phyloP scores from a whole-genome alignment of 1,284 basidiomycete species.

The Schizophyllum commune region DNA sequence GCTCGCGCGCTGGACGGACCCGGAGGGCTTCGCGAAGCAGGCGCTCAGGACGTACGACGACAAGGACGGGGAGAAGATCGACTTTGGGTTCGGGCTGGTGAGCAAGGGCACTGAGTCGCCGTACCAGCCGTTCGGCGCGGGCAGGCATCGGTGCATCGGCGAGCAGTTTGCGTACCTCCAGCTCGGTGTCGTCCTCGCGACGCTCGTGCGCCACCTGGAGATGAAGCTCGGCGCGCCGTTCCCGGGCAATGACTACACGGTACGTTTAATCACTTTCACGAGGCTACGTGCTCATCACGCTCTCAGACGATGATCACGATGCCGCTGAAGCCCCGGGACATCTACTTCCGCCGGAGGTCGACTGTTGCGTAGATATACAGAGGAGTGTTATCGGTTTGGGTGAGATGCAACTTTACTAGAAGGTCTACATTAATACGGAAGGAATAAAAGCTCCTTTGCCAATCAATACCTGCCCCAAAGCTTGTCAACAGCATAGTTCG shows the following conservation, averaged over 20 bases:
- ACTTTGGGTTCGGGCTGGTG: constrained; percentile 93
- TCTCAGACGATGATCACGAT: constrained; percentile 24
- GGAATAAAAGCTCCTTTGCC: not conserved
- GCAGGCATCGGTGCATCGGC: constrained; percentile 90
- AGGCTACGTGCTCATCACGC: not conserved
- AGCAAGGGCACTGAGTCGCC: constrained; percentile 88
- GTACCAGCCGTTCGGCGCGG: constrained; percentile 96
- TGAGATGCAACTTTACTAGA: not conserved
- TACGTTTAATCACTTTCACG: constrained; percentile 31
- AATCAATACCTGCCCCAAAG: too few species aligned
- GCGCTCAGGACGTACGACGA: constrained; percentile 72
- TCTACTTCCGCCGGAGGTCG: constrained; percentile 5
- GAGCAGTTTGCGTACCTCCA: constrained; percentile 97
- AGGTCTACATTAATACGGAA: not conserved
- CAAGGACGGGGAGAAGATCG: constrained; percentile 78
- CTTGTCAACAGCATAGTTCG: too few species aligned
- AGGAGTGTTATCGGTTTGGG: not conserved
- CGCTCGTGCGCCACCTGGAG: constrained; percentile 73
- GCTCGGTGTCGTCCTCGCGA: constrained; percentile 78
- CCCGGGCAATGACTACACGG: constrained; percentile 86
- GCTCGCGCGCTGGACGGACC: constrained; percentile 81
- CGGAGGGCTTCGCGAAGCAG: constrained; percentile 66
- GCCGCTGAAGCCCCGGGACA: constrained; percentile 24
- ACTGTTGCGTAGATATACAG: not conserved
- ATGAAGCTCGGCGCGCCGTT: constrained; percentile 61